Conservation (phyloP, 495 filamentous ascomycete species). For the Penicillium verhagenii region DNA sequence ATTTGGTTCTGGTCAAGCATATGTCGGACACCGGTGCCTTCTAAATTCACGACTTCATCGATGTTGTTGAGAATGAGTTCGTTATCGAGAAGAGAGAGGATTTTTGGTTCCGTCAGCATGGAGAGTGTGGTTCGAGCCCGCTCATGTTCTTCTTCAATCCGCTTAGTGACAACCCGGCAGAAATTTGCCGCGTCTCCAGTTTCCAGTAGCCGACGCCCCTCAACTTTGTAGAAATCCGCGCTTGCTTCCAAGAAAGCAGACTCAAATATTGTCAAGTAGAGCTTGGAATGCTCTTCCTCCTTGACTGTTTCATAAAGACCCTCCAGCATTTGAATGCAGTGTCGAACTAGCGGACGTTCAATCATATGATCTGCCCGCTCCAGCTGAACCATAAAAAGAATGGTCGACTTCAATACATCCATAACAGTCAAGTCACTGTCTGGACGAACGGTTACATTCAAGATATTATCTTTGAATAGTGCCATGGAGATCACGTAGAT, state of each 20-base stretch:
- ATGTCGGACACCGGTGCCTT: constrained; percentile 74
- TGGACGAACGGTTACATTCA: constrained; percentile 52
- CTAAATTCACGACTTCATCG: constrained; percentile 76
- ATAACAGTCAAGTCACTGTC: constrained; percentile 53
- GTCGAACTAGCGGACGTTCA: constrained; percentile 76
- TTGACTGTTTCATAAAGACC: constrained; percentile 77
- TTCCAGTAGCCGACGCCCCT: constrained; percentile 71
- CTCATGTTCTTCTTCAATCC: constrained; percentile 76
- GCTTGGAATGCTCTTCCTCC: constrained; percentile 66
- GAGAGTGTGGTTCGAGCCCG: constrained; percentile 79
- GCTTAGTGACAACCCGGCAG: constrained; percentile 70
- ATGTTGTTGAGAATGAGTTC: constrained; percentile 76
- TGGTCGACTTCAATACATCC: constrained; percentile 71
- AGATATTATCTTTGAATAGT: constrained; percentile 80
- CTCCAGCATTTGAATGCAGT: constrained; percentile 88
- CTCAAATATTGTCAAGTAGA: constrained; percentile 86
- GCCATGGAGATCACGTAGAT: constrained; percentile 84
- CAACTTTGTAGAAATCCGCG: constrained; percentile 67
- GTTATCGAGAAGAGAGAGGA: constrained; percentile 73
- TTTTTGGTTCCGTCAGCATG: constrained; percentile 65
- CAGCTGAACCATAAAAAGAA: constrained; percentile 89
- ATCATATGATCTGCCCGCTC: constrained; percentile 90
- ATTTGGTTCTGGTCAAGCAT: constrained; percentile 91
- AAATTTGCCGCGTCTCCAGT: constrained; percentile 79
- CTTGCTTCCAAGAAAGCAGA: constrained; percentile 70